Conservation (phyloP, 495 filamentous ascomycete genomes). For the Annulohypoxylon bovei region DNA sequence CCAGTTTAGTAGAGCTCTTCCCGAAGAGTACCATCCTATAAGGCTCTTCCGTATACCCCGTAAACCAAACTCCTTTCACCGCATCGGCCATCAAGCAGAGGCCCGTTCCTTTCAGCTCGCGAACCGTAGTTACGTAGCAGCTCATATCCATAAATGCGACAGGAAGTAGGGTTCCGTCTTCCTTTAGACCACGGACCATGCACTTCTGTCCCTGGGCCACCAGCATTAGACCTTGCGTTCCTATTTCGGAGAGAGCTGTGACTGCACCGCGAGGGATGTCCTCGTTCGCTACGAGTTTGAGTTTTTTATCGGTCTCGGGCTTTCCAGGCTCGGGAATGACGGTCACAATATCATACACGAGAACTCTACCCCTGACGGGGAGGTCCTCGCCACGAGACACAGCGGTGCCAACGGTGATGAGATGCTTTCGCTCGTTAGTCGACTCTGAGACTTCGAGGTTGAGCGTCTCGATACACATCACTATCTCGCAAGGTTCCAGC, state of each 20-base stretch:
- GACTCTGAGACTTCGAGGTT: constrained; percentile 89
- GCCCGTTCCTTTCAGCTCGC: constrained; percentile 82
- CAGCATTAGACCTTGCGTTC: constrained; percentile 91
- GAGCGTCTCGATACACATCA: constrained; percentile 83
- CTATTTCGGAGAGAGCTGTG: constrained; percentile 83
- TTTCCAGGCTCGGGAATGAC: constrained; percentile 89
- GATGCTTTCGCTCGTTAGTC: constrained; percentile 82
- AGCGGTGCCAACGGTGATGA: constrained; percentile 87
- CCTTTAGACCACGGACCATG: constrained; percentile 95
- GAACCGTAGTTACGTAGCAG: constrained; percentile 84
- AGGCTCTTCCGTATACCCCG: constrained; percentile 92
- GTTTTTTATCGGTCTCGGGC: constrained; percentile 82
- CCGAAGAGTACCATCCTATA: constrained; percentile 96
- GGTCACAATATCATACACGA: constrained; percentile 89
- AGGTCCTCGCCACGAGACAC: constrained; percentile 88
- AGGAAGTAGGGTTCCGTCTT: constrained; percentile 88
- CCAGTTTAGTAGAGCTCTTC: constrained; percentile 77
- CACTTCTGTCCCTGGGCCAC: constrained; percentile 95
- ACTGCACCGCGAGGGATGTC: constrained; percentile 91
- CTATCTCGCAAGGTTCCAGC: constrained; percentile 75
- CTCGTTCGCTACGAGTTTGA: constrained; percentile 88
- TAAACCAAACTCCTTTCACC: constrained; percentile 93
- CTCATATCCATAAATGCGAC: constrained; percentile 99
- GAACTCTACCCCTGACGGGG: constrained; percentile 82
- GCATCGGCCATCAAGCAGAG: constrained; percentile 87